These are phyloP conservation scores for Pseudohalonectria lignicola DNA, from an alignment of 2,329 filamentous ascomycete genomes.

Conservation along the genomic window DNA sequence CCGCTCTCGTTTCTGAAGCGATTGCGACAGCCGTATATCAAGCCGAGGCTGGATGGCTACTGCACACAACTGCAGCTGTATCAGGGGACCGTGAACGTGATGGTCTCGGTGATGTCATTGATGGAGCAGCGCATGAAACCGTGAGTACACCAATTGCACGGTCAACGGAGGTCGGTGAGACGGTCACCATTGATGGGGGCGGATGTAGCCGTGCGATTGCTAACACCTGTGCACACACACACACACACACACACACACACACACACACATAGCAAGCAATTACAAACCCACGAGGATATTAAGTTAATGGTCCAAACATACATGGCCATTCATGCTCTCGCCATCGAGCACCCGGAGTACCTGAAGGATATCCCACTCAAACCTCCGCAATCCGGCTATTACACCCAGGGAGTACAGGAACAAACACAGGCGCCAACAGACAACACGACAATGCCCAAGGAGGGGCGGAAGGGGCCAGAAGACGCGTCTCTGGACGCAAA, in stretches of 20 bases:
- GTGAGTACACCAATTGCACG: neutral
- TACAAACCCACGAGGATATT: neutral
- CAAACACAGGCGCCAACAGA: no score
- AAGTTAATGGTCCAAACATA: neutral
- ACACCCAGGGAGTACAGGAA: no score
- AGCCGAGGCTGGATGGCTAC: neutral
- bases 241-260: no score
- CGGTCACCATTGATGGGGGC: neutral
- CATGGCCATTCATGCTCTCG: neutral
- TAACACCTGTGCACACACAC: no score
- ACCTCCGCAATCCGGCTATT: no score
- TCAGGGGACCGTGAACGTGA: neutral
- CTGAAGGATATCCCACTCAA: no score
- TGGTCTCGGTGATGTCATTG: neutral
- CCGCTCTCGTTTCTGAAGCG: neutral
- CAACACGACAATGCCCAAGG: no score
- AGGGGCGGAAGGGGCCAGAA: no score
- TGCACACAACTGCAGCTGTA: neutral
- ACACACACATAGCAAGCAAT: neutral
- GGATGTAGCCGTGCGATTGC: neutral
- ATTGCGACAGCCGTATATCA: neutral
- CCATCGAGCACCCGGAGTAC: no score
- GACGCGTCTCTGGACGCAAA: no score
- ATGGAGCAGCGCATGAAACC: neutral
- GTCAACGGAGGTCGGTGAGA: no score